phyloP scores from a whole-genome alignment of 495 filamentous ascomycete genomes.

The Aspergillus funiculosus region DNA sequence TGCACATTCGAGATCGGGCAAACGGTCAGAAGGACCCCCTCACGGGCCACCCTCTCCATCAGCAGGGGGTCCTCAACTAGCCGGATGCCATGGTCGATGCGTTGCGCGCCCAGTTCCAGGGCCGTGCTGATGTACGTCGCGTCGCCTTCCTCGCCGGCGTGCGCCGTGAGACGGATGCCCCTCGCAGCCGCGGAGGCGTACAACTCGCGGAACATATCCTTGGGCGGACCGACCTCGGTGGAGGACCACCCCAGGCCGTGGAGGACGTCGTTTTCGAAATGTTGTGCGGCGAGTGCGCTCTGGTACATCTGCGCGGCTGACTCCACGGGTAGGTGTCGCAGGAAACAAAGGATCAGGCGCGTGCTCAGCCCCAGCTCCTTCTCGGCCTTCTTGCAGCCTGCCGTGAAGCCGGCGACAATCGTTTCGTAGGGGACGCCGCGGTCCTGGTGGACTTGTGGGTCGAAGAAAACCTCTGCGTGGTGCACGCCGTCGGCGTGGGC shows the following conservation, averaged over 20 bases:
- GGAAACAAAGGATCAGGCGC: conserved; percentile 61
- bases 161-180: conserved; percentile 57
- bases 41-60: conserved; percentile 50
- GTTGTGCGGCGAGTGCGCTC: conserved; percentile 39
- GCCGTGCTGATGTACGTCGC: conserved; percentile 59
- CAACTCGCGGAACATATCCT: conserved; percentile 55
- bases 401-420: conserved; percentile 53
- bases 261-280: conserved; percentile 48
- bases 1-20: conserved; percentile 71
- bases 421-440: conserved; percentile 57
- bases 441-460: conserved; percentile 66
- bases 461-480: conserved; percentile 77
- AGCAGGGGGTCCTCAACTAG: conserved; percentile 56
- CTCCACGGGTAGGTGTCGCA: conserved; percentile 58
- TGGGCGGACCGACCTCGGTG: conserved; percentile 58
- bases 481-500: conserved; percentile 60
- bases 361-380: conserved; percentile 57
- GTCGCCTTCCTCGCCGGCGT: conserved; percentile 73
- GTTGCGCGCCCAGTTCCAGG: conserved; percentile 51
- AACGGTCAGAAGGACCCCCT: conserved; percentile 56
- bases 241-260: conserved; percentile 64
- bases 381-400: conserved; percentile 55
- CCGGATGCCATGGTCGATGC: conserved; percentile 70
- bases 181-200: conserved; percentile 46
- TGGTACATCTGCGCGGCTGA: conserved; percentile 48